Conservation (phyloP, 2,329 filamentous ascomycete genomes). For the Metarhizium sp. region DNA sequence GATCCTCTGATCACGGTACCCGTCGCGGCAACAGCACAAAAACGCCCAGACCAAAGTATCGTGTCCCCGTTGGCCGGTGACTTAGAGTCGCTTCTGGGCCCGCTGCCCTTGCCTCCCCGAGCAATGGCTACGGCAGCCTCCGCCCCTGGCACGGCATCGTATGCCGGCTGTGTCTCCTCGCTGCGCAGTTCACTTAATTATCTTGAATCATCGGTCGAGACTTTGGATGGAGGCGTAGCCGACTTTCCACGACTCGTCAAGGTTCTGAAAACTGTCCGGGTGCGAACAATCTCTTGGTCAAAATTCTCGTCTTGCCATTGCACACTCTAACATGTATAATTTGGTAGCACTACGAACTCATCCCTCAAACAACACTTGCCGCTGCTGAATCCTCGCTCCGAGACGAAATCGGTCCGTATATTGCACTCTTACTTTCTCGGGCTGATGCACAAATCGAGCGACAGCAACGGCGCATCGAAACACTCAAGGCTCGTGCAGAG, state of each 20-base stretch:
- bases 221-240: slow-evolving; percentile 44
- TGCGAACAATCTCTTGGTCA: slow-evolving; percentile 21
- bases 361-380: slow-evolving; percentile 74
- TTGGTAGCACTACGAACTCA: slow-evolving; percentile 77
- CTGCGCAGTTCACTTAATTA: slow-evolving; percentile 51
- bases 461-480: slow-evolving; percentile 72
- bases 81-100: background rate
- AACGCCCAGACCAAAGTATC: background rate
- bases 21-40: background rate
- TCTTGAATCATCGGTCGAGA: slow-evolving; percentile 50
- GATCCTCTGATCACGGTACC: background rate
- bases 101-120: background rate
- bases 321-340: background rate
- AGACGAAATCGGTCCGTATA: slow-evolving; percentile 83
- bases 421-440: slow-evolving; percentile 66
- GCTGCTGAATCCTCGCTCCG: slow-evolving; percentile 76
- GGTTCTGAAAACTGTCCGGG: slow-evolving; percentile 49
- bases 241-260: slow-evolving; percentile 48
- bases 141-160: slow-evolving; percentile 25
- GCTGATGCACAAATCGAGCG: slow-evolving; percentile 79
- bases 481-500: slow-evolving; percentile 72
- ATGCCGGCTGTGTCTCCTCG: slow-evolving; percentile 50
- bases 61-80: background rate
- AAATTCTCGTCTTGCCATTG: background rate
- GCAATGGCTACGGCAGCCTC: slow-evolving; percentile 13